Evolutionary conservation across 225 moss, liverwort and hornwort genomes (phyloP).

Genomic region (Antitrichia curtipendula): DNA sequence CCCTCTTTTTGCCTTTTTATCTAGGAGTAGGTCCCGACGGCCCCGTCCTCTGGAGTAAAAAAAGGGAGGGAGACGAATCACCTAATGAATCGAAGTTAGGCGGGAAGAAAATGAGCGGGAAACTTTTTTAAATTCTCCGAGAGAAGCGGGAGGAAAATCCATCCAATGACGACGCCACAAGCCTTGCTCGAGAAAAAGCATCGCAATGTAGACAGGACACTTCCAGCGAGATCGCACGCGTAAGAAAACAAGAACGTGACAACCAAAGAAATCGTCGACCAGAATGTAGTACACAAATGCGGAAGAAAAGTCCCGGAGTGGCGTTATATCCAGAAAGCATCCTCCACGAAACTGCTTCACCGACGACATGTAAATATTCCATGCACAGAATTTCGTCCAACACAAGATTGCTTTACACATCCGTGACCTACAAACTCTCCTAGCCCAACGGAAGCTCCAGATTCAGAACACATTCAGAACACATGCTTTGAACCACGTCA

Average conservation of each 20-base stretch:
- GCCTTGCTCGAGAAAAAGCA: too few relatives aligned
- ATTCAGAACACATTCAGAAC: too few relatives aligned
- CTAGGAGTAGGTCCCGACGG: too few relatives aligned
- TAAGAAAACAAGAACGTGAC: background rate
- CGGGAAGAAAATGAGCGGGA: background rate
- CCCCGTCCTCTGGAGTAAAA: too few relatives aligned
- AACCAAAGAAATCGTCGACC: too few relatives aligned
- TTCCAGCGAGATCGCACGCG: background rate
- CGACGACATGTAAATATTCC: background rate
- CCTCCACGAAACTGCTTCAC: background rate
- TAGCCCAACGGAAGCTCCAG: background rate
- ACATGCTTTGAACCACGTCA: background rate
- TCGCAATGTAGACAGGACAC: too few relatives aligned
- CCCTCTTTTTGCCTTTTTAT: too few relatives aligned
- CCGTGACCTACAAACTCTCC: background rate
- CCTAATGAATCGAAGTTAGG: background rate
- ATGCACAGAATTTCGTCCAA: background rate
- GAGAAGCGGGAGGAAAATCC: background rate
- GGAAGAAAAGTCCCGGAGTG: too few relatives aligned
- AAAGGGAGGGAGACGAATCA: too few relatives aligned
- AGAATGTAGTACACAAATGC: too few relatives aligned
- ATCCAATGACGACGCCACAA: background rate
- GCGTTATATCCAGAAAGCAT: too few relatives aligned
- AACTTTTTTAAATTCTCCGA: background rate
- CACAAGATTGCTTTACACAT: background rate